phyloP scores from a whole-genome alignment of 176 grass and related monocot species.

The Saccharum spontaneum region DNA sequence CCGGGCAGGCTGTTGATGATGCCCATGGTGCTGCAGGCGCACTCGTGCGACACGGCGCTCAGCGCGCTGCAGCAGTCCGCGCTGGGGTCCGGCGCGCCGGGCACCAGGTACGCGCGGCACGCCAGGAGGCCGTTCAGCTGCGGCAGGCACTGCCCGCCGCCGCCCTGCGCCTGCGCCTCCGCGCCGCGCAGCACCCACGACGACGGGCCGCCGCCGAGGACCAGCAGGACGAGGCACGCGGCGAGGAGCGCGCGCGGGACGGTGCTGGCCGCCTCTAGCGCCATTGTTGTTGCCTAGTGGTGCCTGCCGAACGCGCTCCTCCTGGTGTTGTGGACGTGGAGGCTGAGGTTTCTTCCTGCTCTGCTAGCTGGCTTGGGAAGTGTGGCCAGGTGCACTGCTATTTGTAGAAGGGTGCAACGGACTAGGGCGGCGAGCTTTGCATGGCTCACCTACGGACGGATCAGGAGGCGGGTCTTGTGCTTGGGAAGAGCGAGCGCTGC shows the following conservation, averaged over 20 bases:
- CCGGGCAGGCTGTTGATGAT: constrained; percentile 80
- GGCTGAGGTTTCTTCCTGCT: neutral
- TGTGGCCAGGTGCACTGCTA: neutral
- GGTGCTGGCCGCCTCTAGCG: neutral
- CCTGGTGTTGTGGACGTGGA: neutral
- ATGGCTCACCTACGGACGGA: constrained; percentile 28
- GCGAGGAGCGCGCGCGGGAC: neutral
- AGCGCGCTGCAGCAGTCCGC: constrained; percentile 74
- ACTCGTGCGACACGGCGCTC: constrained; percentile 47
- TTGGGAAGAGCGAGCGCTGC: neutral
- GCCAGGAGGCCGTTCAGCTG: constrained; percentile 60
- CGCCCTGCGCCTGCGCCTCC: constrained; percentile 41
- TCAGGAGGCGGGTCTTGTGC: neutral
- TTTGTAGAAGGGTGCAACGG: constrained; percentile 8
- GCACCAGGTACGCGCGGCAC: constrained; percentile 64
- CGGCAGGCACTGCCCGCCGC: constrained; percentile 44
- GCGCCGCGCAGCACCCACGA: neutral
- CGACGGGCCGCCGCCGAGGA: neutral
- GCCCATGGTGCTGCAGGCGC: constrained; percentile 71
- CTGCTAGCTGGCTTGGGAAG: neutral
- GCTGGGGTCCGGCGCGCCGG: constrained; percentile 61
- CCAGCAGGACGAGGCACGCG: constrained; percentile 30
- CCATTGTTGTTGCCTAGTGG: neutral
- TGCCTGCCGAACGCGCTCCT: neutral
- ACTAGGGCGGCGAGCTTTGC: constrained; percentile 31